Conservation (phyloP, 2,329 filamentous ascomycete genomes). For the Bretziella fagacearum region DNA sequence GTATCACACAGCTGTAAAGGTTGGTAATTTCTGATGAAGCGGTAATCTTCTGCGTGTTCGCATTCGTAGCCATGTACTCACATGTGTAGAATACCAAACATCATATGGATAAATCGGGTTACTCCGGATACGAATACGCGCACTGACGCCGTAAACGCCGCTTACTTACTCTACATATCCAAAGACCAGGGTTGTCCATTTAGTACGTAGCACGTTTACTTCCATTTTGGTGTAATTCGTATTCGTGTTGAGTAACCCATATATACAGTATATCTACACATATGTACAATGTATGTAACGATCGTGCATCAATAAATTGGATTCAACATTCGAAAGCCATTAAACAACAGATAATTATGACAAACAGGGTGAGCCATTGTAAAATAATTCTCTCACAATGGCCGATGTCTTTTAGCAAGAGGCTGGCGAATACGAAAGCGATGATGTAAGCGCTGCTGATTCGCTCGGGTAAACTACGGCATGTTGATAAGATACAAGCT, state of each 20-base stretch:
- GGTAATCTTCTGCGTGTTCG: background rate
- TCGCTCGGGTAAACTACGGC: slow-evolving; percentile 4
- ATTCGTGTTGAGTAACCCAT: background rate
- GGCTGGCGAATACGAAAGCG: slow-evolving; percentile 16
- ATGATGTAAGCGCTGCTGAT: slow-evolving; percentile 9
- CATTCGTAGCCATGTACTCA: background rate
- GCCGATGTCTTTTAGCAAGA: too few relatives aligned
- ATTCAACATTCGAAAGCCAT: too few relatives aligned
- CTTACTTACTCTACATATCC: background rate
- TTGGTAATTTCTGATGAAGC: too few relatives aligned
- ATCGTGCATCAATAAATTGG: too few relatives aligned
- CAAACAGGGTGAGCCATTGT: too few relatives aligned
- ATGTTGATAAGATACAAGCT: background rate
- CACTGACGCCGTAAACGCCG: background rate
- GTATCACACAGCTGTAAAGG: too few relatives aligned
- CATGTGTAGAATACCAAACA: too few relatives aligned
- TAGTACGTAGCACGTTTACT: too few relatives aligned
- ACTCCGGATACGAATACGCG: background rate
- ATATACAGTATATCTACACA: background rate
- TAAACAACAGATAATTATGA: too few relatives aligned
- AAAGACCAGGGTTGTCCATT: too few relatives aligned
- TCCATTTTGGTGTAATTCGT: background rate
- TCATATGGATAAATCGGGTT: too few relatives aligned
- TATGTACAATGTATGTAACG: background rate
- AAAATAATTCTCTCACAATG: too few relatives aligned